Conservation (phyloP, 495 filamentous ascomycete species). For the Chaetomium fimeti region DNA sequence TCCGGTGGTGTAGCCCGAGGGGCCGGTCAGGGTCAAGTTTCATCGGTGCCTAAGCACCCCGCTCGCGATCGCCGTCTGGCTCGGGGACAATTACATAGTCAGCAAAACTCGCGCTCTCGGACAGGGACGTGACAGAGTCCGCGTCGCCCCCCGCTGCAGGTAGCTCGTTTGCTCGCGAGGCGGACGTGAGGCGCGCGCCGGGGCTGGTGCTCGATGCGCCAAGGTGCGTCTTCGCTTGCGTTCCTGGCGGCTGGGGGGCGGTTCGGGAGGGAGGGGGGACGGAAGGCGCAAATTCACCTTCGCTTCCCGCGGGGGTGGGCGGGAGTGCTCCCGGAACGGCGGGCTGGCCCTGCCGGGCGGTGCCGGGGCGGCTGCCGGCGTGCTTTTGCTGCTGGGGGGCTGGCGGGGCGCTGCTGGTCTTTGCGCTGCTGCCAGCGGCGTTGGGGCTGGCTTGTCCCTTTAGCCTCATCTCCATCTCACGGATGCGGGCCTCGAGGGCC, state of each 20-base stretch:
- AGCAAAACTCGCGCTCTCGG: constrained; percentile 34
- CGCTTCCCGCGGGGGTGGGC: constrained; percentile 56
- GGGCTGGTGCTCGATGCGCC: constrained; percentile 4
- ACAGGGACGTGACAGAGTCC: constrained; percentile 32
- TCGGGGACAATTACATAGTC: constrained; percentile 36
- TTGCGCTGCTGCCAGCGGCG: constrained; percentile 31
- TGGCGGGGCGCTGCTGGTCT: constrained; percentile 29
- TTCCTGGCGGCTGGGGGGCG: constrained; percentile 19
- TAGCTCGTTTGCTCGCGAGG: constrained; percentile 6
- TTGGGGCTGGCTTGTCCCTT: constrained; percentile 41
- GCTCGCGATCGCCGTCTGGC: constrained; percentile 44
- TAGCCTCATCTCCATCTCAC: constrained; percentile 79
- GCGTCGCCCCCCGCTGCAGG: constrained; percentile 21
- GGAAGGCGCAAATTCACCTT: constrained; percentile 55
- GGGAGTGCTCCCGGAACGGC: constrained; percentile 52
- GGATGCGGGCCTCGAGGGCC: constrained; percentile 76
- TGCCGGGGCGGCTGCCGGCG: constrained; percentile 42
- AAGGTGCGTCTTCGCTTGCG: constrained; percentile 11
- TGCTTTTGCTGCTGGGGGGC: constrained; percentile 29
- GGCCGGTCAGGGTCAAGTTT: neutral
- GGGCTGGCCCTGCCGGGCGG: constrained; percentile 44
- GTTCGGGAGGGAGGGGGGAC: constrained; percentile 13
- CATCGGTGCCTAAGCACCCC: constrained; percentile 26
- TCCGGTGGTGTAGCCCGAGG: neutral
- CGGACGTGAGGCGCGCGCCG: constrained; percentile 4